These are phyloP conservation scores for Vararia minispora DNA, from an alignment of 768 basidiomycete species.

Conservation along the genomic window DNA sequence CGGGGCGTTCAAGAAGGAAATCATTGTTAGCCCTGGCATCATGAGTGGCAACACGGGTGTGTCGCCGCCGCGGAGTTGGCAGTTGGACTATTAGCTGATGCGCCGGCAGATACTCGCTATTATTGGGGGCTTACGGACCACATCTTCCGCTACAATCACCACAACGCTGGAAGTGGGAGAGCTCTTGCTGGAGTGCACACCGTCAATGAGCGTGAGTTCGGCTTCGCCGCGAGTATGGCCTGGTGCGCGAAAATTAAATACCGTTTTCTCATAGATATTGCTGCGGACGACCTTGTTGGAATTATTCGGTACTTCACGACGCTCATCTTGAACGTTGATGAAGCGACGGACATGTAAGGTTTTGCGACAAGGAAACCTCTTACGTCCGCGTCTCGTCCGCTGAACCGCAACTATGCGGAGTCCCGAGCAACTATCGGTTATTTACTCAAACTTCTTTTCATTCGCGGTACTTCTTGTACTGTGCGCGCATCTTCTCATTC, in stretches of 20 bases:
- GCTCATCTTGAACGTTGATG: constrained; percentile 34
- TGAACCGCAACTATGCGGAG: too few species aligned
- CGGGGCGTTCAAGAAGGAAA: constrained; percentile 15
- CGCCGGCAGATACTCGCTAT: constrained; percentile 27
- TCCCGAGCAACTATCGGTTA: too few species aligned
- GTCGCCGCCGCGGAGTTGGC: constrained; percentile 3
- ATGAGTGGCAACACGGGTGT: constrained; percentile 26
- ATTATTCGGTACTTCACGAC: constrained; percentile 32
- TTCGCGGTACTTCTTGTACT: too few species aligned
- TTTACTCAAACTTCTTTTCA: too few species aligned
- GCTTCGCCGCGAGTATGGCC: too few species aligned
- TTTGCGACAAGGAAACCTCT: too few species aligned
- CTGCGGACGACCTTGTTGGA: constrained; percentile 26
- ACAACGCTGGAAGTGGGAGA: constrained; percentile 13
- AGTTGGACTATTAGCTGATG: too few species aligned
- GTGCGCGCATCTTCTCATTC: too few species aligned
- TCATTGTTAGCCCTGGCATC: constrained; percentile 29
- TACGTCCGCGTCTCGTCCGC: too few species aligned
- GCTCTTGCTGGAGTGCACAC: constrained; percentile 19
- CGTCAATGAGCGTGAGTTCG: constrained; percentile 21
- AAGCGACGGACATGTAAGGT: constrained; percentile 18
- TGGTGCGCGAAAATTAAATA: too few species aligned
- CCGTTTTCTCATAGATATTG: constrained; percentile 16
- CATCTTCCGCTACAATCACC: constrained; percentile 34
- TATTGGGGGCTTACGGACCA: constrained; percentile 36